Evolutionary conservation across 2,329 filamentous ascomycete species (phyloP).

Genomic region (Parafenestella ontariensis): DNA sequence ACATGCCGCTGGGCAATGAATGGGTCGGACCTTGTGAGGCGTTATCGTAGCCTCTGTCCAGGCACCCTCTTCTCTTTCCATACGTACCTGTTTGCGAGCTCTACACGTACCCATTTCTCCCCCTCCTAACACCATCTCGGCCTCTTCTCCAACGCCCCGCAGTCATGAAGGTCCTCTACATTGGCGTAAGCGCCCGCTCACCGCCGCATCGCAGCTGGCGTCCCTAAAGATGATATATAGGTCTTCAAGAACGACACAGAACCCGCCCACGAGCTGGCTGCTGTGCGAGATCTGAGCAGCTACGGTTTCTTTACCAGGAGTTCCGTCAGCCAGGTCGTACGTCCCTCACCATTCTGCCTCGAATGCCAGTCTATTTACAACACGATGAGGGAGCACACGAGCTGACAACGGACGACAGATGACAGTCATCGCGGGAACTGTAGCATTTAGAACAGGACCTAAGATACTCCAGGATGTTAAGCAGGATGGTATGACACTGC

Average conservation of each 20-base stretch:
- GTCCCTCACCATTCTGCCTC: conserved; percentile 13
- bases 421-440: conserved; percentile 83
- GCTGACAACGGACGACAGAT: conserved; percentile 60
- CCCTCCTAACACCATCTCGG: background rate
- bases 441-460: too few species aligned
- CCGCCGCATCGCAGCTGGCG: conserved; percentile 16
- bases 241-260: conserved; percentile 80
- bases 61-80: conserved; percentile 10
- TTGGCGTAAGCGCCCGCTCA: conserved; percentile 69
- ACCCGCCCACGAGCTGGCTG: conserved; percentile 76
- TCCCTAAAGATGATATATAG: conserved; percentile 54
- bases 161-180: conserved; percentile 85
- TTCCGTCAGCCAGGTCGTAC: conserved; percentile 44
- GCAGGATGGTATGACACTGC: conserved; percentile 65
- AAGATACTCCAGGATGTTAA: conserved; percentile 87
- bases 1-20: conserved; percentile 5
- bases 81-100: background rate
- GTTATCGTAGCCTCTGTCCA: conserved; percentile 26
- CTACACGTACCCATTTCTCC: background rate
- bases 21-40: conserved; percentile 5
- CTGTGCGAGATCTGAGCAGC: conserved; percentile 77
- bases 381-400: background rate
- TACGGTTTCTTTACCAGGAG: conserved; percentile 79
- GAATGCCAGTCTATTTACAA: background rate
- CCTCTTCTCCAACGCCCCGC: background rate